A percentile compares a stretch with the other conserved stretches of the same genome.
Conservation (phyloP, 1,284 basidiomycete genomes). For the Retiboletus flavoniger region DNA sequence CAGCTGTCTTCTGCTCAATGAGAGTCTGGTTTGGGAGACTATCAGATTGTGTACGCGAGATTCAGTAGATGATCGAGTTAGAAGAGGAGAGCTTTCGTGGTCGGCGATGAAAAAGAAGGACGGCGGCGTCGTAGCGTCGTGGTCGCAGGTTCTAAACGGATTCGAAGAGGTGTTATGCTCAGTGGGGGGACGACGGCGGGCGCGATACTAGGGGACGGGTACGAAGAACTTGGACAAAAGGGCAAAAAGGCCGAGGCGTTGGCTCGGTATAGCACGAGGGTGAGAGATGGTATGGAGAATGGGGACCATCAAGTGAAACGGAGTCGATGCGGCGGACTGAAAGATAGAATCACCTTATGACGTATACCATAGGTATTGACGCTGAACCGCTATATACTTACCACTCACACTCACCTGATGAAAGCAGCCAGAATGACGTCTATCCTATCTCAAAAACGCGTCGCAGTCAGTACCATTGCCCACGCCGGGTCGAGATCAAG, state of each 20-base stretch:
- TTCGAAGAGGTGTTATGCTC: slow-evolving; percentile 76
- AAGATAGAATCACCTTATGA: no score
- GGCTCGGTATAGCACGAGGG: slow-evolving; percentile 43
- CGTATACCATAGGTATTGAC: no score
- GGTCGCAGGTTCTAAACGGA: slow-evolving; percentile 80
- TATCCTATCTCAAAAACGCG: slow-evolving; percentile 63
- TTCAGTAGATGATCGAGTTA: slow-evolving; percentile 84
- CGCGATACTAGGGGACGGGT: slow-evolving; percentile 60
- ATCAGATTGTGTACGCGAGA: slow-evolving; percentile 71
- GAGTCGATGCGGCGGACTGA: slow-evolving; percentile 64
- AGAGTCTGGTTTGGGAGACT: no score
- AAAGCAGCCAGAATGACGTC: slow-evolving; percentile 77
- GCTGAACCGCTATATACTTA: no score
- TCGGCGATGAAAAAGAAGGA: slow-evolving; percentile 92
- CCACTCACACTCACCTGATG: slow-evolving; percentile 32
- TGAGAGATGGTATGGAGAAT: slow-evolving; percentile 42
- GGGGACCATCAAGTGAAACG: slow-evolving; percentile 57
- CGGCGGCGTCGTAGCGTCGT: slow-evolving; percentile 43
- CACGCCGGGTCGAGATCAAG: slow-evolving; percentile 9
- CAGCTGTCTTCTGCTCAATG: no score
- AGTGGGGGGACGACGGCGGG: slow-evolving; percentile 45
- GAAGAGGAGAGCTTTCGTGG: slow-evolving; percentile 95
- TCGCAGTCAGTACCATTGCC: slow-evolving; percentile 6
- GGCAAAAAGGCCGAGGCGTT: slow-evolving; percentile 66
- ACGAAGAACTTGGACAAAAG: slow-evolving; percentile 69